Conservation (phyloP, 805 yeast genomes). For the Groenewaldozyma tartarivorans region DNA sequence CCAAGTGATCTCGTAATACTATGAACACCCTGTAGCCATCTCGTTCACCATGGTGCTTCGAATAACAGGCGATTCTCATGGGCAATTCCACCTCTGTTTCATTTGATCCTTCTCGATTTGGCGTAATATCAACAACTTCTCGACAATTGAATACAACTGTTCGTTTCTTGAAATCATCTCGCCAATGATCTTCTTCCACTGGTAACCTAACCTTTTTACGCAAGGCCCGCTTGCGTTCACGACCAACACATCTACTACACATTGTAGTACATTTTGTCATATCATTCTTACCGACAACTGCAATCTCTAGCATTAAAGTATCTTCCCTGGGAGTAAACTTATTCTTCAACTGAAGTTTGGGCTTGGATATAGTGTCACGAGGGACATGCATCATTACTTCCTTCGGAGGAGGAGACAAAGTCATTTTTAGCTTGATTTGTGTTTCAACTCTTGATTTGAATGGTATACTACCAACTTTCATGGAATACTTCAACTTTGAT, state of each 20-base stretch:
- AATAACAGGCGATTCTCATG: conserved; percentile 51
- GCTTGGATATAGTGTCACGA: conserved; percentile 77
- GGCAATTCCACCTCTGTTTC: conserved; percentile 33
- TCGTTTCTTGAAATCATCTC: conserved; percentile 61
- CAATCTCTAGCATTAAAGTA: conserved; percentile 52
- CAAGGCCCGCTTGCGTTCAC: conserved; percentile 90
- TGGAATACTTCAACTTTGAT: conserved; percentile 7
- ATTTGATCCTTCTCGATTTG: conserved; percentile 13
- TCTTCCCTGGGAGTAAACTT: conserved; percentile 20
- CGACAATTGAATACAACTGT: conserved; percentile 88
- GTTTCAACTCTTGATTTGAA: conserved; percentile 87
- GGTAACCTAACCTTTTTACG: conserved; percentile 77
- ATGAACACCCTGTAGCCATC: conserved; percentile 57
- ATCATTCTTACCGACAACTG: conserved; percentile 51
- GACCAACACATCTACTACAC: conserved; percentile 79
- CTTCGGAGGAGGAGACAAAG: conserved; percentile 67
- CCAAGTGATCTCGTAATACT: conserved; percentile 51
- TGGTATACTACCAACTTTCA: conserved; percentile 53
- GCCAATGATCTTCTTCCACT: conserved; percentile 70
- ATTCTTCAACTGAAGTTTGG: conserved; percentile 58
- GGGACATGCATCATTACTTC: conserved; percentile 72
- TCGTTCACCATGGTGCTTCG: conserved; percentile 90
- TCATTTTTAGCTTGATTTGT: conserved; percentile 70
- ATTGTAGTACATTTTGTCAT: conserved; percentile 51
- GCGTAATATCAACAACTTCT: conserved; percentile 58